These are phyloP conservation scores for Fusarium albosuccineum DNA, from an alignment of 2,329 filamentous ascomycete genomes.

Conservation along the genomic window DNA sequence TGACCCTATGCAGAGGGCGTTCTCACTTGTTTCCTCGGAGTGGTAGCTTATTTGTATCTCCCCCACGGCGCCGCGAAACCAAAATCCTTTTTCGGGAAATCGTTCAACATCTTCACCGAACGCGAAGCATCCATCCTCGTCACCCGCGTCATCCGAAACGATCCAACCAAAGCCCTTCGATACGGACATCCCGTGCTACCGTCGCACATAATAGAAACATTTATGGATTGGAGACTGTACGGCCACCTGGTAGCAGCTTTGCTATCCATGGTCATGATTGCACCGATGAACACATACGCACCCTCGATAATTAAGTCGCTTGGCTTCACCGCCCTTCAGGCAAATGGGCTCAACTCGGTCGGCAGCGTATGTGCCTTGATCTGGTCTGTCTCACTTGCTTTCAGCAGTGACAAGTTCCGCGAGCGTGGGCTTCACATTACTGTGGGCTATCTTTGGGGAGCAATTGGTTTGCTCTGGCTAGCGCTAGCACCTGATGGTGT, in stretches of 20 bases:
- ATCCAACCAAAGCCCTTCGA: conserved; percentile 46
- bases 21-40: conserved; percentile 42
- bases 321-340: conserved; percentile 44
- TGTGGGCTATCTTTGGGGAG: conserved; percentile 45
- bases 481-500: conserved; percentile 42
- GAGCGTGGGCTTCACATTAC: conserved; percentile 49
- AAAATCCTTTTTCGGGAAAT: conserved; percentile 44
- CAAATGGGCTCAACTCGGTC: conserved; percentile 48
- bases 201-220: conserved; percentile 44
- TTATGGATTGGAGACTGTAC: conserved; percentile 48
- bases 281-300: conserved; percentile 49
- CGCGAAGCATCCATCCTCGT: conserved; percentile 45
- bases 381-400: conserved; percentile 44
- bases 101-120: conserved; percentile 42
- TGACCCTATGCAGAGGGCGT: conserved; percentile 41
- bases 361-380: conserved; percentile 46
- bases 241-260: conserved; percentile 45
- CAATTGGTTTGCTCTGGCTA: conserved; percentile 45
- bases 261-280: conserved; percentile 50
- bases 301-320: conserved; percentile 49
- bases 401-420: conserved; percentile 46
- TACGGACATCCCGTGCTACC: conserved; percentile 40
- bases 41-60: conserved; percentile 46
- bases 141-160: conserved; percentile 47
- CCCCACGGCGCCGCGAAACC: conserved; percentile 45